Conservation (phyloP, 257 asterid genomes). For the Salvia splendens region DNA sequence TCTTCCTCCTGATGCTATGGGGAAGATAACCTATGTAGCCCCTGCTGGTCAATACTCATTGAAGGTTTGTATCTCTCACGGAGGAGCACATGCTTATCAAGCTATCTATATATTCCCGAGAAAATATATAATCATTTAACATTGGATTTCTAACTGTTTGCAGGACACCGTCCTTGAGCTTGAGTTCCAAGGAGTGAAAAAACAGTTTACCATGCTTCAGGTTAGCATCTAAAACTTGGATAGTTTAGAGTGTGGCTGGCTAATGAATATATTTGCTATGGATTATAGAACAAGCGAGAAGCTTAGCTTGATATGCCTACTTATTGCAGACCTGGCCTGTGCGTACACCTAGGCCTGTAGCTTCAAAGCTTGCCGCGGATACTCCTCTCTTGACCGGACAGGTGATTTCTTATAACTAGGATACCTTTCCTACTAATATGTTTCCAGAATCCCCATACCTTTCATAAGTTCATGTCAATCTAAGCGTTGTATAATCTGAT, state of each 20-base stretch:
- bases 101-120: not conserved
- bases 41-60: conserved; percentile 92
- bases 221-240: conserved; percentile 39
- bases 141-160: conserved; percentile 35
- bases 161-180: conserved; percentile 99
- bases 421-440: conserved; percentile 15
- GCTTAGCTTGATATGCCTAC: conserved; percentile 30
- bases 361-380: conserved; percentile 95
- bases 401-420: conserved; percentile 47
- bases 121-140: conserved; percentile 11
- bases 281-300: conserved; percentile 16
- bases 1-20: conserved; percentile 98
- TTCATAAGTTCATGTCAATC: conserved; percentile 15
- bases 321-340: conserved; percentile 91
- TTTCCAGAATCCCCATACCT: not conserved
- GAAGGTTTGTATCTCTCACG: conserved; percentile 57
- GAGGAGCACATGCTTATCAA: conserved; percentile 21
- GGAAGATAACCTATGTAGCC: conserved; percentile 87
- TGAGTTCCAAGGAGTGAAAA: conserved; percentile 97
- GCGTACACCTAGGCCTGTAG: conserved; percentile 96
- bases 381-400: conserved; percentile 99
- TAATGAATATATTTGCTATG: conserved; percentile 12
- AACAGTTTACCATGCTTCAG: conserved; percentile 96
- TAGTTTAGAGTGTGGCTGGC: conserved; percentile 17
- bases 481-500: conserved; percentile 31